phyloP scores from a whole-genome alignment of 2,329 filamentous ascomycete species.

The Coleophoma eucalyptorum region DNA sequence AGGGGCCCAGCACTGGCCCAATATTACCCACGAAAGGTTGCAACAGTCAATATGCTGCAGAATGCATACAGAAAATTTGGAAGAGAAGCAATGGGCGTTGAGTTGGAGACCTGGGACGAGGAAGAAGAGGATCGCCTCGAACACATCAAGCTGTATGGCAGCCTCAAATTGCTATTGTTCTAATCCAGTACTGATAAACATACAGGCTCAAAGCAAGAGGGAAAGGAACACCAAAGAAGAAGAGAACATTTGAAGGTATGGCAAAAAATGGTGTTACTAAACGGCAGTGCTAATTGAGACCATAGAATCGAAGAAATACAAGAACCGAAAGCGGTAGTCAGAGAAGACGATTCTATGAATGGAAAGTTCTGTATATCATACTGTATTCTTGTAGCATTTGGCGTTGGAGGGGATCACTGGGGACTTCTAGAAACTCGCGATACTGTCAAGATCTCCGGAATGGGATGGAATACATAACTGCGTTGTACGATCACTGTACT shows the following conservation, averaged over 20 bases:
- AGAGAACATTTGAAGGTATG: constrained; percentile 52
- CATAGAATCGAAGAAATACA: constrained; percentile 40
- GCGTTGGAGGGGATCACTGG: constrained; percentile 6
- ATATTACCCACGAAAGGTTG: constrained; percentile 79
- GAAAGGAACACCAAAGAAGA: constrained; percentile 89
- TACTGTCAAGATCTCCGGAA: background rate
- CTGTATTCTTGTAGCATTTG: constrained; percentile 20
- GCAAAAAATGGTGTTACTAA: background rate
- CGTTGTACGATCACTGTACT: too few relatives aligned
- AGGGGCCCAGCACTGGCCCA: constrained; percentile 77
- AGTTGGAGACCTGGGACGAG: constrained; percentile 54
- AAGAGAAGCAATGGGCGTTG: constrained; percentile 3
- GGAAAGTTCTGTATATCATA: constrained; percentile 16
- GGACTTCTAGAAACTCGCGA: constrained; percentile 6
- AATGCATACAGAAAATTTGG: constrained; percentile 55
- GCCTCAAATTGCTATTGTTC: background rate
- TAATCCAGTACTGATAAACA: constrained; percentile 21
- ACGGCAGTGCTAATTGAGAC: constrained; percentile 7
- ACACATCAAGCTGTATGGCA: constrained; percentile 59
- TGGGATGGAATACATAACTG: too few relatives aligned
- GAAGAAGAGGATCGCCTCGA: constrained; percentile 77
- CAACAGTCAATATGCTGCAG: constrained; percentile 65
- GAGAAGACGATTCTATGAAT: constrained; percentile 7
- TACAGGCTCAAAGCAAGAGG: constrained; percentile 70
- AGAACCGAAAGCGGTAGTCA: constrained; percentile 39